These are phyloP conservation scores for Asterophora parasitica DNA, from an alignment of 768 basidiomycete genomes.

Conservation along the genomic window DNA sequence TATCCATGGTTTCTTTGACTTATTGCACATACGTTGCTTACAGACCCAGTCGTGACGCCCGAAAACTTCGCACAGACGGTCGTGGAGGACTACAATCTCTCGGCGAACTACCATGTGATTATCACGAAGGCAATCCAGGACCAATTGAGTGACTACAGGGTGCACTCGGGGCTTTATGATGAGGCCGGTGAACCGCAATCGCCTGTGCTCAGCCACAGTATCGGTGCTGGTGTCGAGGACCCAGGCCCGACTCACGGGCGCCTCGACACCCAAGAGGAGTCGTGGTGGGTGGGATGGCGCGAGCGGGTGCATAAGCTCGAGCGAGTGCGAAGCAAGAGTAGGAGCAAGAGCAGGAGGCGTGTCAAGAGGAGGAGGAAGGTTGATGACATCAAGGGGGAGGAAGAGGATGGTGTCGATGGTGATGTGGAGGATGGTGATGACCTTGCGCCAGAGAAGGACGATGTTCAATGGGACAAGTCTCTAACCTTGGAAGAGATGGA, in stretches of 20 bases:
- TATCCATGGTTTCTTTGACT: not conserved
- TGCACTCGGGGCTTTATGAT: constrained; percentile 57
- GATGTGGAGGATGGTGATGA: constrained; percentile 34
- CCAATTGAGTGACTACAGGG: constrained; percentile 76
- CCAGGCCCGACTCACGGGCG: not conserved
- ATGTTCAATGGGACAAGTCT: constrained; percentile 34
- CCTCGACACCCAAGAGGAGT: constrained; percentile 21
- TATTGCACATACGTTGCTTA: not conserved
- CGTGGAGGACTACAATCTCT: constrained; percentile 85
- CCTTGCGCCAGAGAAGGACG: constrained; percentile 21
- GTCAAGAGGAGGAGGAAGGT: constrained; percentile 41
- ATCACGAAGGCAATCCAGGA: constrained; percentile 86
- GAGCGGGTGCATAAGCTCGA: constrained; percentile 2
- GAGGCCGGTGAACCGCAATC: constrained; percentile 27
- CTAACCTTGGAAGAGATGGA: constrained; percentile 58
- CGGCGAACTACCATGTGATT: constrained; percentile 53
- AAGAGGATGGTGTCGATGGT: constrained; percentile 15
- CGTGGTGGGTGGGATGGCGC: constrained; percentile 21
- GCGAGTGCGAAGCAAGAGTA: constrained; percentile 1
- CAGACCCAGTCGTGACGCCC: constrained; percentile 87
- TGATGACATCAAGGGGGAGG: constrained; percentile 17
- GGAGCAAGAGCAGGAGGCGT: constrained; percentile 15
- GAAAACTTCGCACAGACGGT: constrained; percentile 87
- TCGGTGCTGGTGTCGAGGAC: not conserved
- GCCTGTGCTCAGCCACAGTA: not conserved